Conservation (phyloP, 2,329 filamentous ascomycete genomes). For the Cercospora sp. region DNA sequence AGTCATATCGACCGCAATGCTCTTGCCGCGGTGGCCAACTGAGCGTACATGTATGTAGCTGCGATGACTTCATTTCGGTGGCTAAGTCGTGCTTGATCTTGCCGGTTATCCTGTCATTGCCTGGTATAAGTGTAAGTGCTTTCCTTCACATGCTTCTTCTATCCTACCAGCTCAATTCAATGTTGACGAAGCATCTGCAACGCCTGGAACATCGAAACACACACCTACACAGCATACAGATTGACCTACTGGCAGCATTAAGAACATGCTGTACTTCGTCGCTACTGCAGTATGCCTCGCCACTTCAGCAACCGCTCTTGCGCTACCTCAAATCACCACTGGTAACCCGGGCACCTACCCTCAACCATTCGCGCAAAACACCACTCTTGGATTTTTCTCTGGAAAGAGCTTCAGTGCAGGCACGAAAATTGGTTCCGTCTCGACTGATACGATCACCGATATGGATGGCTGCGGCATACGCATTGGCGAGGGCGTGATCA, state of each 20-base stretch:
- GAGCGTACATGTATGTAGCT: neutral
- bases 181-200: neutral
- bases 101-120: neutral
- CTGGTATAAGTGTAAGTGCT: neutral
- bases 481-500: constrained; percentile 5
- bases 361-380: constrained; percentile 12
- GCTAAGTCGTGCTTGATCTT: neutral
- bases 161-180: neutral
- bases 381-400: constrained; percentile 18
- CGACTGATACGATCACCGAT: neutral
- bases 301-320: neutral
- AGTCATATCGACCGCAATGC: neutral
- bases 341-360: constrained; percentile 8
- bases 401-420: constrained; percentile 10
- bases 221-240: neutral
- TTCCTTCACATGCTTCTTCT: neutral
- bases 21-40: neutral
- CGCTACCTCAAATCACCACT: constrained; percentile 17
- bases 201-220: neutral
- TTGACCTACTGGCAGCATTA: neutral
- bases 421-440: constrained; percentile 4
- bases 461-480: constrained; percentile 13
- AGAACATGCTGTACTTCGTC: neutral
- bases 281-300: neutral
- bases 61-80: neutral